These are phyloP conservation scores for Mycena galopus DNA, from an alignment of 768 basidiomycete genomes.

Conservation along the genomic window DNA sequence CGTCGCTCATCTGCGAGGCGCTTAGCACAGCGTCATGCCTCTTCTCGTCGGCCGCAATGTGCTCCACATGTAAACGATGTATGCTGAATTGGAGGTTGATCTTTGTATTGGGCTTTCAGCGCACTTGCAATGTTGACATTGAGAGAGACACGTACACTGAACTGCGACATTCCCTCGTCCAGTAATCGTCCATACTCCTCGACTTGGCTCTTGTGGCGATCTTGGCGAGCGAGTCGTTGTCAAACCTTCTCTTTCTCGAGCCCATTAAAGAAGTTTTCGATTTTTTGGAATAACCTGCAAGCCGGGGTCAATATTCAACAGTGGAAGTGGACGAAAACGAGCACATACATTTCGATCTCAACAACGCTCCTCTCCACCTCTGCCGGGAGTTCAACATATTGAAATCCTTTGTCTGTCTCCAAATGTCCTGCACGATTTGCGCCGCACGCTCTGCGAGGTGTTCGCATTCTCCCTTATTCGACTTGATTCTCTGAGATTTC, in stretches of 20 bases:
- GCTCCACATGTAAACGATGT: no score
- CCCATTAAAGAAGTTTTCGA: conserved; percentile 18
- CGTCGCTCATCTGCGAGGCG: no score
- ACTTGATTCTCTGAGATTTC: background rate
- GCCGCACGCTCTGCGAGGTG: background rate
- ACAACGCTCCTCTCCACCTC: background rate
- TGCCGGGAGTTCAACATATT: background rate
- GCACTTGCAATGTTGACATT: background rate
- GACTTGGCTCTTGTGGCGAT: conserved; percentile 2
- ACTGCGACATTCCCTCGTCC: background rate
- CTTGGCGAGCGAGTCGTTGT: conserved; percentile 13
- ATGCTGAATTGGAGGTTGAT: background rate
- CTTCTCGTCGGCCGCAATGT: no score
- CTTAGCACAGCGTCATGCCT: no score
- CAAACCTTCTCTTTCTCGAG: conserved; percentile 4
- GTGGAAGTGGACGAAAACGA: background rate
- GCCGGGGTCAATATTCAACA: background rate
- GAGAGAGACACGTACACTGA: conserved; percentile 10
- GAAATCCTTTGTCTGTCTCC: background rate
- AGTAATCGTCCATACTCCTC: conserved; percentile 11
- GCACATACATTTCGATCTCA: background rate
- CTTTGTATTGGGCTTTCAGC: background rate
- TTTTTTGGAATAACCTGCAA: background rate
- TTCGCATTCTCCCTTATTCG: background rate
- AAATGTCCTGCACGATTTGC: background rate